Conservation (phyloP, 75 land plant genomes). For the Cupressus sempervirens region DNA sequence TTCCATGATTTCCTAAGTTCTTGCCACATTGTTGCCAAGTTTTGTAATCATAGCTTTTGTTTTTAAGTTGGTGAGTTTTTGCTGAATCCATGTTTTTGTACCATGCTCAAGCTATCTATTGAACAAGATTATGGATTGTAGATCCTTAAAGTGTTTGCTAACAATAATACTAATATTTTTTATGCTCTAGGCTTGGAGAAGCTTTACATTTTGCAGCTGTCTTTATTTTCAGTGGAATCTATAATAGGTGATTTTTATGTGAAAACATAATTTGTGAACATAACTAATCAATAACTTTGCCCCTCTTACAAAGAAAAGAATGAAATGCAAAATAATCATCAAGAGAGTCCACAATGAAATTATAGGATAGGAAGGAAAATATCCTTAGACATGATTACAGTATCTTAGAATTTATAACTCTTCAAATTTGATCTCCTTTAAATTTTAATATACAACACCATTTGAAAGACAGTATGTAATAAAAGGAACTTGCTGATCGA, state of each 20-base stretch:
- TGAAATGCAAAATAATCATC: background rate
- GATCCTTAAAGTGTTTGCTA: background rate
- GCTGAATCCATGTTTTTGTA: no score
- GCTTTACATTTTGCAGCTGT: background rate
- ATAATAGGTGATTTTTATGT: background rate
- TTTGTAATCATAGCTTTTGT: no score
- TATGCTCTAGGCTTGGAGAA: background rate
- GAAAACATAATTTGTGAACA: background rate
- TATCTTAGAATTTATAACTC: background rate
- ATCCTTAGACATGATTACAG: background rate
- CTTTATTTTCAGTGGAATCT: background rate
- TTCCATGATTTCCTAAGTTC: no score
- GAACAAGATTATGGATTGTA: no score
- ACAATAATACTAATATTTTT: background rate
- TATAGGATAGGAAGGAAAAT: background rate
- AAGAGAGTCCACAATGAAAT: background rate
- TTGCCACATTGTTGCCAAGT: no score
- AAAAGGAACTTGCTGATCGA: background rate
- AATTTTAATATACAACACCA: background rate
- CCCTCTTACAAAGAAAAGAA: background rate
- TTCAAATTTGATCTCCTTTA: background rate
- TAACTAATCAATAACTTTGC: background rate
- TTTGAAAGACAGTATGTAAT: background rate
- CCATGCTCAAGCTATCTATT: no score
- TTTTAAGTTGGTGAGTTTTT: no score